Evolutionary conservation across 78 protist species (phyloP).

Genomic region (Tieghemostelium lacteum): DNA sequence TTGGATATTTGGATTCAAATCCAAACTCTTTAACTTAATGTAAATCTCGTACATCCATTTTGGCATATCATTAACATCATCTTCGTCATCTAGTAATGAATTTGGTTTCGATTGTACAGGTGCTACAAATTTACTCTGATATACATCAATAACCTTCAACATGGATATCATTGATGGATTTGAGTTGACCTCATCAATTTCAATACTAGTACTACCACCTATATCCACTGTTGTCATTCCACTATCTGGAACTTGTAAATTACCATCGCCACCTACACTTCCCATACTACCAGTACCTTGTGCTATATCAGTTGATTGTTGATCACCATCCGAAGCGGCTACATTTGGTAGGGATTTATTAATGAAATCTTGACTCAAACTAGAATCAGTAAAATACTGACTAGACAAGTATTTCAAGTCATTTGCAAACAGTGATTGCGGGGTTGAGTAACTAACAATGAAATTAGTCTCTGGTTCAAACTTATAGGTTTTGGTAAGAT

Average conservation of each 20-base stretch:
- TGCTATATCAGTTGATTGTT: not conserved
- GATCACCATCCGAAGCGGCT: not conserved
- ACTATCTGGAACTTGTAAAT: not conserved
- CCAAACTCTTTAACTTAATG: constrained; percentile 7
- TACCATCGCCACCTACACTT: not conserved
- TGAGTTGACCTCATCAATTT: constrained; percentile 71
- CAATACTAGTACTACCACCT: constrained; percentile 11
- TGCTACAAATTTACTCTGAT: constrained; percentile 36
- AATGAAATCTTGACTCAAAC: constrained; percentile 51
- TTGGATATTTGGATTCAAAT: constrained; percentile 40
- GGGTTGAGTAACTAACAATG: not conserved
- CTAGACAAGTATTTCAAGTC: constrained; percentile 62
- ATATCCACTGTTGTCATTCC: not conserved
- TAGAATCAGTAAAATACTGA: constrained; percentile 54
- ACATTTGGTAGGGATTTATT: not conserved
- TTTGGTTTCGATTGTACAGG: not conserved
- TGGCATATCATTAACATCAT: constrained; percentile 23
- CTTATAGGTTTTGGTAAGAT: constrained; percentile 22
- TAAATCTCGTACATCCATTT: constrained; percentile 75
- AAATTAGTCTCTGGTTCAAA: constrained; percentile 86
- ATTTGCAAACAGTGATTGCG: not conserved
- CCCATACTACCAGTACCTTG: not conserved
- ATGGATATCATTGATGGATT: constrained; percentile 82
- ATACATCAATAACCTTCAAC: constrained; percentile 70
- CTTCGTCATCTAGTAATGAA: not conserved